Evolutionary conservation across 805 yeast species (phyloP), one percentile per base, ranked within the genome.

Genomic region (Lachancea sp.): DNA sequence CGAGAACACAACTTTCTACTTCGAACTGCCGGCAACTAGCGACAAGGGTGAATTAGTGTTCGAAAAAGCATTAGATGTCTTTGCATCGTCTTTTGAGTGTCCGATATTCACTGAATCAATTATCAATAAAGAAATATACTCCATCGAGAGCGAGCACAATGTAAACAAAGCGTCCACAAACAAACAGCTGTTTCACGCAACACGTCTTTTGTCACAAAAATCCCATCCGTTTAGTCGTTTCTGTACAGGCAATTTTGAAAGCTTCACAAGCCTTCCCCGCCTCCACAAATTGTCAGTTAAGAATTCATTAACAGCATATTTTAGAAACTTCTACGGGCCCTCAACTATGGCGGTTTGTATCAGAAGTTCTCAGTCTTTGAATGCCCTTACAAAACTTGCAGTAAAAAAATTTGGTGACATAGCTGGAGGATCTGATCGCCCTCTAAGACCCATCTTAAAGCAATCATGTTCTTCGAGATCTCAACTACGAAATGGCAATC

Each of bases 71-170:
- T 45, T 80, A 7, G 60, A 67, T 7, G 65, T 71, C 8, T 77
- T 83, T 52, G 63, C 79, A 0, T 68, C 75, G 4, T 68, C 69
- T 39, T 73, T 83, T 52, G 62, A 58, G 30, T 47, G 50, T 2
- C 88, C 89, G 1, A 37, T 65, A 3, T 79, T 83, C 49, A 60
- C 67, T 31, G 61, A 64, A 9, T 48, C 48, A 2, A 52, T 61
- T 30, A 63, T 75, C 9, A 62, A 65, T 25, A 65, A 69, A 36
- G 90, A 83, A 56, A 64, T 80, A 0, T 60, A 65, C 34, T 78
- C 85, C 0, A 69, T 83, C 24, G 75, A 81, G 47, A 78, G 77
- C 51, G 94, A 83, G 48, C 89, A 83, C 53, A 61, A 58, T 3
- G 66, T 69, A n/a, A 83, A 83, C 46, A 61, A 68, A 11, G 50